Conservation (phyloP, 805 yeast genomes). For the Candida montana region DNA sequence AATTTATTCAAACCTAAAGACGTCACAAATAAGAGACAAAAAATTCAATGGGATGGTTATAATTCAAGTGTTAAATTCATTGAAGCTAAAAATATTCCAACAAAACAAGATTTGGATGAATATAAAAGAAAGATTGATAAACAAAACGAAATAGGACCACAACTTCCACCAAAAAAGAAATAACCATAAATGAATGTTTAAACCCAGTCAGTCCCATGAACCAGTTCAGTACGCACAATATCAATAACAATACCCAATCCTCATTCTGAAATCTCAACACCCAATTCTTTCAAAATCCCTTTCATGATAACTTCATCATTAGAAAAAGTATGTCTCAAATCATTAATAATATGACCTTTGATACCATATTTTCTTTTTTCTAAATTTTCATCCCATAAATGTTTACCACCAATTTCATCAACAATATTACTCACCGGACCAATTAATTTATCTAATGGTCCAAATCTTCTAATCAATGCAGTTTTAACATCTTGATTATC, state of each 20-base stretch:
- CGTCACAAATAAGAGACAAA: conserved; percentile 22
- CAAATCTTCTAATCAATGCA: conserved; percentile 4
- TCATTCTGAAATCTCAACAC: not conserved
- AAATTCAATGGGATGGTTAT: conserved; percentile 32
- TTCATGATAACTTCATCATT: not conserved
- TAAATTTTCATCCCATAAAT: conserved; percentile 7
- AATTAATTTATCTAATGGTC: conserved; percentile 4
- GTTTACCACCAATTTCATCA: conserved; percentile 5
- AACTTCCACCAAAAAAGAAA: not conserved
- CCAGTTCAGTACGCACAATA: too few relatives aligned
- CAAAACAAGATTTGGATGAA: conserved; percentile 23
- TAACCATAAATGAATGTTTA: not conserved
- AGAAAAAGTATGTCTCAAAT: not conserved
- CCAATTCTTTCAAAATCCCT: not conserved
- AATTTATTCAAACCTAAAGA: conserved; percentile 29
- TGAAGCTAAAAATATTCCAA: conserved; percentile 15
- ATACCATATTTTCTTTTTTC: not conserved
- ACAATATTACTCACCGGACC: not conserved
- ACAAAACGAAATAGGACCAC: conserved; percentile 2
- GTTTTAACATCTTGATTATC: not conserved
- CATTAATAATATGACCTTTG: not conserved
- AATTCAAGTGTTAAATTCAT: conserved; percentile 23
- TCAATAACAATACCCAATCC: too few relatives aligned
- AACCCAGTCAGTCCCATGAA: too few relatives aligned
- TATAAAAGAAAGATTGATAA: conserved; percentile 16